These are phyloP conservation scores for Arabis alpina DNA, from an alignment of 345 rosid species.

Conservation along the genomic window DNA sequence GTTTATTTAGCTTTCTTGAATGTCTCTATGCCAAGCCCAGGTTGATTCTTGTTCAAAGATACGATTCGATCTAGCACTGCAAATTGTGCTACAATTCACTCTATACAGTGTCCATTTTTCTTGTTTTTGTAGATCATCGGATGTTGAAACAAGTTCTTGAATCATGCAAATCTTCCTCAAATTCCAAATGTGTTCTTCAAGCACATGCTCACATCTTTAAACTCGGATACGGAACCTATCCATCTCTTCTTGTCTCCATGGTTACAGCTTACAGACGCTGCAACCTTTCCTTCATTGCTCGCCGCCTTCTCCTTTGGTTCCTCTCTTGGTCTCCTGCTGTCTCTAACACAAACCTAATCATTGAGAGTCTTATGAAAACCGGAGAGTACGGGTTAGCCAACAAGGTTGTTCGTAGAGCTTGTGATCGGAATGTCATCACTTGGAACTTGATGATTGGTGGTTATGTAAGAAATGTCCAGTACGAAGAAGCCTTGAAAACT, in stretches of 20 bases:
- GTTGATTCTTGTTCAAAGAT: background rate
- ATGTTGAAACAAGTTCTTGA: constrained; percentile 50
- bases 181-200: constrained; percentile 49
- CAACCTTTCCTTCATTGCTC: constrained; percentile 44
- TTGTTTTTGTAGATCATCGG: constrained; percentile 44
- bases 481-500: constrained; percentile 55
- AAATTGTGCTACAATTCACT: too few relatives aligned
- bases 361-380: constrained; percentile 52
- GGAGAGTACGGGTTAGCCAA: constrained; percentile 63
- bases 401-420: constrained; percentile 57
- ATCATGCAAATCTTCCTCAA: constrained; percentile 50
- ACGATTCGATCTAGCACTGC: background rate
- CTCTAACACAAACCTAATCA: constrained; percentile 51
- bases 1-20: background rate
- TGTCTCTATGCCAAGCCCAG: background rate
- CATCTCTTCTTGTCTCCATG: constrained; percentile 56
- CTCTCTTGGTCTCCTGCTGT: constrained; percentile 42
- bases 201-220: constrained; percentile 60
- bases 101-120: background rate
- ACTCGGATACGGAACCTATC: constrained; percentile 62
- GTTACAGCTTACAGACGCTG: constrained; percentile 58
- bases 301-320: constrained; percentile 50
- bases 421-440: constrained; percentile 57
- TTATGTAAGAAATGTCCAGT: constrained; percentile 57
- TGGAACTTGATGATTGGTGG: constrained; percentile 88